These are phyloP conservation scores for Fusarium nanum DNA, from an alignment of 2,329 filamentous ascomycete species.

Conservation along the genomic window DNA sequence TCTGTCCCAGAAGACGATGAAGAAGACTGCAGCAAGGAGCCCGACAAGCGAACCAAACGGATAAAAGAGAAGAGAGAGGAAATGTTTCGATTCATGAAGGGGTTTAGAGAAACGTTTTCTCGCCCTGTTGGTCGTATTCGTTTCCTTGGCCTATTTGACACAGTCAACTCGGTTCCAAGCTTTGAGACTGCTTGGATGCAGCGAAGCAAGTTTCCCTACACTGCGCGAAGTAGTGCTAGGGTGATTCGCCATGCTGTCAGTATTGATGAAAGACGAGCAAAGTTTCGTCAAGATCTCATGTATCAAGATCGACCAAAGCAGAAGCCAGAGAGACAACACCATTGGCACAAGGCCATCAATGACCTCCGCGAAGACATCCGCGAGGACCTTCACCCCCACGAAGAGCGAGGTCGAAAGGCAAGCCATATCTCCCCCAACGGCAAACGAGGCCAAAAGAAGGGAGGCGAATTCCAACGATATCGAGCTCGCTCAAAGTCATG, in stretches of 20 bases:
- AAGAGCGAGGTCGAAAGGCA: constrained; percentile 30
- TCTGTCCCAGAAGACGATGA: constrained; percentile 56
- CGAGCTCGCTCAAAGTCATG: constrained; percentile 55
- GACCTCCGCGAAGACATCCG: constrained; percentile 39
- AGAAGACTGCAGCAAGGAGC: background rate
- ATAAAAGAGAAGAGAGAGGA: constrained; percentile 58
- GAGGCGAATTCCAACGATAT: constrained; percentile 54
- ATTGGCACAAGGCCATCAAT: constrained; percentile 42
- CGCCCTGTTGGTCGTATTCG: constrained; percentile 78
- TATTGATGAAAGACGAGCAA: constrained; percentile 77
- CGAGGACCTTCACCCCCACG: constrained; percentile 21
- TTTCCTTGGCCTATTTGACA: constrained; percentile 85
- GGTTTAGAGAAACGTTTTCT: constrained; percentile 84
- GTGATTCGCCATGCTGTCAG: constrained; percentile 77
- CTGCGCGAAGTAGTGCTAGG: constrained; percentile 66
- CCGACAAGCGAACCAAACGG: constrained; percentile 53
- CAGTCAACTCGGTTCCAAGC: constrained; percentile 81
- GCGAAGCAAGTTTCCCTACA: constrained; percentile 80
- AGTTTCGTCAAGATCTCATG: constrained; percentile 77
- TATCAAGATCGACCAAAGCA: constrained; percentile 58
- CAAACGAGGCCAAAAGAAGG: constrained; percentile 11
- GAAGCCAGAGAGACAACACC: constrained; percentile 35
- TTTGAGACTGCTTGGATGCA: constrained; percentile 85
- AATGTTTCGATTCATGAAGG: constrained; percentile 80
- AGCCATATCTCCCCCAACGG: constrained; percentile 25